A percentile compares a stretch with the other conserved stretches of the same genome.
Evolutionary conservation across 495 filamentous ascomycete genomes (phyloP).

Genomic region (Penicillium riverlandense): DNA sequence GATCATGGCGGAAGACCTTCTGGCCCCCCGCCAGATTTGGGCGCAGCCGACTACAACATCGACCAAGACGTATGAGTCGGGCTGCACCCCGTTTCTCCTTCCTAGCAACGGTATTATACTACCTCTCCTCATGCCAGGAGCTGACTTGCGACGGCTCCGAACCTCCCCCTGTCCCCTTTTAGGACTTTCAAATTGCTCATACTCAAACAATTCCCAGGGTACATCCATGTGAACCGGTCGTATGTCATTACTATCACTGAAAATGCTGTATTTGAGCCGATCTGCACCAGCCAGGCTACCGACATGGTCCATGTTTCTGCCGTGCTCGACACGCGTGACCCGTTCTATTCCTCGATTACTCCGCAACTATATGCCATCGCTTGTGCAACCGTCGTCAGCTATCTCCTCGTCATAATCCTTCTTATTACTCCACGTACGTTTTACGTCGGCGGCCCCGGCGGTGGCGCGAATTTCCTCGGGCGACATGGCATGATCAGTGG

Average conservation of each 20-base stretch:
- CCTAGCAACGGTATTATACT: constrained; percentile 38
- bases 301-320: constrained; percentile 26
- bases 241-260: constrained; percentile 52
- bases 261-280: constrained; percentile 56
- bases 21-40: constrained; percentile 47
- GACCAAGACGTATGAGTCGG: constrained; percentile 28
- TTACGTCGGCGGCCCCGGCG: constrained; percentile 66
- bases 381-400: constrained; percentile 84
- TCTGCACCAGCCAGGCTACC: constrained; percentile 42
- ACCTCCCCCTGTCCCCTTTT: too few relatives aligned
- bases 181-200: too few relatives aligned
- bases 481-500: constrained; percentile 80
- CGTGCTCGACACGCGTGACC: constrained; percentile 60
- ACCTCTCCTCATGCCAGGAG: too few relatives aligned
- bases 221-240: constrained; percentile 50
- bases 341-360: constrained; percentile 87
- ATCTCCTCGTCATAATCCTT: constrained; percentile 90
- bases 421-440: constrained; percentile 87
- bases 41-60: constrained; percentile 39
- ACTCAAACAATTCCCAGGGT: constrained; percentile 23
- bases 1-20: constrained; percentile 33
- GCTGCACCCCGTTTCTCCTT: constrained; percentile 58
- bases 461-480: constrained; percentile 64
- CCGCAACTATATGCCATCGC: constrained; percentile 90
- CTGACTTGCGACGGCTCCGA: too few relatives aligned